phyloP scores from a whole-genome alignment of 2,329 filamentous ascomycete species.

The Exophiala spinifera region DNA sequence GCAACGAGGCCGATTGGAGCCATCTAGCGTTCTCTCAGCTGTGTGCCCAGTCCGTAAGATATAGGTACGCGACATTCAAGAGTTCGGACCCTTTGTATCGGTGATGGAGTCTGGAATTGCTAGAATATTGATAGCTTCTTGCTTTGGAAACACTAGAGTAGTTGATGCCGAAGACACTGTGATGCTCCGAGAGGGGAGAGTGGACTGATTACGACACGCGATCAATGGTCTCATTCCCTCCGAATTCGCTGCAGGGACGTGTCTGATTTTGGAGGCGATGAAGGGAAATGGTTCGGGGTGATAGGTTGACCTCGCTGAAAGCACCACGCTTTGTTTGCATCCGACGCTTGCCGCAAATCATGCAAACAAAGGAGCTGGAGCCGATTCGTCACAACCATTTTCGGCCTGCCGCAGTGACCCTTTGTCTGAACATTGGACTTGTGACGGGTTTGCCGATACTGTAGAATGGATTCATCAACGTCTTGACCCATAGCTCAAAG shows the following conservation, averaged over 20 bases:
- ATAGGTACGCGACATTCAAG: too few species aligned
- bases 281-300: not conserved
- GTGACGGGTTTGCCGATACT: constrained; percentile 76
- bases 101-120: too few species aligned
- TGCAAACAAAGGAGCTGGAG: constrained; percentile 1
- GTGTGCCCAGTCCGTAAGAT: too few species aligned
- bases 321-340: constrained; percentile 1
- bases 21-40: not conserved
- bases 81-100: too few species aligned
- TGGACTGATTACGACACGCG: not conserved
- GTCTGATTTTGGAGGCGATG: too few species aligned
- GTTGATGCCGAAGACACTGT: too few species aligned
- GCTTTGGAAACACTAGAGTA: too few species aligned
- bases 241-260: not conserved
- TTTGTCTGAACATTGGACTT: constrained; percentile 79
- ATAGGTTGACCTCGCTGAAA: not conserved
- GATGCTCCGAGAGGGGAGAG: not conserved
- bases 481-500: constrained; percentile 96
- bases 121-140: too few species aligned
- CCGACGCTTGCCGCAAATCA: constrained; percentile 9
- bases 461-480: constrained; percentile 97
- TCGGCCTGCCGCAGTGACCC: constrained; percentile 82
- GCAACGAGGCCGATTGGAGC: not conserved
- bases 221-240: not conserved
- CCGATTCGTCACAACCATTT: constrained; percentile 71